phyloP scores from a whole-genome alignment of 2,329 filamentous ascomycete species.

The Pleurostoma richardsiae region DNA sequence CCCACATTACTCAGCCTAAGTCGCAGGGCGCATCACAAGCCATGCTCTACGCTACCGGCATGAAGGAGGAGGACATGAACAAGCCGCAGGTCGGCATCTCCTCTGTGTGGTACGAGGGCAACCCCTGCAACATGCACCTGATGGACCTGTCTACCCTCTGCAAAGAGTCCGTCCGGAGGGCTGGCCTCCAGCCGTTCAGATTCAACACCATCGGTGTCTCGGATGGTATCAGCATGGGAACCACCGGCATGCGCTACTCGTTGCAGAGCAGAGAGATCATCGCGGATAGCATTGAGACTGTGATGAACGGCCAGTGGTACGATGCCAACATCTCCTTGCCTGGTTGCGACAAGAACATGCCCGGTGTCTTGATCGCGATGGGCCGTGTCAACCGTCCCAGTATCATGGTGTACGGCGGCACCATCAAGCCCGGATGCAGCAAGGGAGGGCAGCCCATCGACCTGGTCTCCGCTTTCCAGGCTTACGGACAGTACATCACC shows the following conservation, averaged over 20 bases:
- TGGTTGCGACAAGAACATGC: conserved; percentile 99
- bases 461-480: conserved; percentile 96
- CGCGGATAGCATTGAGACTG: conserved; percentile 96
- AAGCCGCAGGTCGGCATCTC: conserved; percentile 98
- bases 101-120: conserved; percentile 96
- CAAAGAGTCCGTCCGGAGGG: conserved; percentile 54
- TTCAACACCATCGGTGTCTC: conserved; percentile 99
- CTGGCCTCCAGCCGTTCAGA: conserved; percentile 85
- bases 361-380: conserved; percentile 88
- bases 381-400: conserved; percentile 89
- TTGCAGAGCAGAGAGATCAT: conserved; percentile 95
- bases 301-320: conserved; percentile 99
- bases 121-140: conserved; percentile 99
- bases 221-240: conserved; percentile 98
- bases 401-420: conserved; percentile 96
- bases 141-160: conserved; percentile 82
- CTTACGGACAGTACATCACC: conserved; percentile 90
- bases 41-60: conserved; percentile 95
- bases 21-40: conserved; percentile 97
- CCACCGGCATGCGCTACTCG: conserved; percentile 92
- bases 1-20: conserved; percentile 89
- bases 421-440: conserved; percentile 87
- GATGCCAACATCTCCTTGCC: conserved; percentile 96
- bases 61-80: conserved; percentile 81
- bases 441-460: conserved; percentile 73